Evolutionary conservation across 75 land plant genomes (phyloP).

Genomic region (Sequoia sempervirens): DNA sequence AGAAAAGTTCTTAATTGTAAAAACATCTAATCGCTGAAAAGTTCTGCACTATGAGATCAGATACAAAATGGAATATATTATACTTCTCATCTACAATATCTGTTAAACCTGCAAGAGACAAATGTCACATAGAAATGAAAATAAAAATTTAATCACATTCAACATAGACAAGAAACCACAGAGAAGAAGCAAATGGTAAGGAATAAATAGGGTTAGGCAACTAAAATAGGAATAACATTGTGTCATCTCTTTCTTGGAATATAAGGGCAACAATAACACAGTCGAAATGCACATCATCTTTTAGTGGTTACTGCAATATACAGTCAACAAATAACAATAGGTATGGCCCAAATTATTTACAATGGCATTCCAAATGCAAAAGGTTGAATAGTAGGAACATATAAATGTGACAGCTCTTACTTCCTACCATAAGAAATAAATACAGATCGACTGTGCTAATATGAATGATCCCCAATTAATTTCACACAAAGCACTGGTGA

Average conservation of each 20-base stretch:
- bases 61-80: not conserved
- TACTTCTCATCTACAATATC: not conserved
- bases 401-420: not conserved
- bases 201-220: not conserved
- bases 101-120: not conserved
- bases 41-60: not conserved
- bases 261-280: not conserved
- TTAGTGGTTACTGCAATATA: not conserved
- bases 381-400: not conserved
- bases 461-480: not conserved
- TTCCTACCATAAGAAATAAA: not conserved
- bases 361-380: not conserved
- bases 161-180: constrained; percentile 9
- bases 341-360: not conserved
- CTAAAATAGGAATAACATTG: not conserved
- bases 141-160: not conserved
- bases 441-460: not conserved
- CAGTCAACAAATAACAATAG: not conserved
- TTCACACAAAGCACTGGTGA: not conserved
- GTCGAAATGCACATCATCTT: not conserved
- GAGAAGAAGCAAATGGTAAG: not conserved
- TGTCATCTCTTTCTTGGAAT: not conserved
- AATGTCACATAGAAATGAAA: not conserved
- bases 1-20: not conserved
- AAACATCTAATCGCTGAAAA: not conserved